Evolutionary conservation across 1,284 basidiomycete genomes (phyloP).

Genomic region (Retiboletus flavoniger): DNA sequence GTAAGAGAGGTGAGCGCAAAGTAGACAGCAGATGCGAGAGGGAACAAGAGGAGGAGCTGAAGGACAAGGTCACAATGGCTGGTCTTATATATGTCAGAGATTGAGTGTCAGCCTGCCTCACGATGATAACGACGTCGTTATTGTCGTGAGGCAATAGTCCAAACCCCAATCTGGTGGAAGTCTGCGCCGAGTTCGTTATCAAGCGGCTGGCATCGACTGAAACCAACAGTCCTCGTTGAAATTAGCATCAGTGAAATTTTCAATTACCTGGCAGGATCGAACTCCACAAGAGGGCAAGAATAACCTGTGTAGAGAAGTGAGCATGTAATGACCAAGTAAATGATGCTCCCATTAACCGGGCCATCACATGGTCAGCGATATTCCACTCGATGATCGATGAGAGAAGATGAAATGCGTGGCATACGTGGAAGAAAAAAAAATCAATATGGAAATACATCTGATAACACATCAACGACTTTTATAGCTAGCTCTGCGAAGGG

Average conservation of each 20-base stretch:
- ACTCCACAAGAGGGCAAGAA: background rate
- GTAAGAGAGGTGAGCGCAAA: background rate
- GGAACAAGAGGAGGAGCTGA: constrained; percentile 1
- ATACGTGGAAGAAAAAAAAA: constrained; percentile 5
- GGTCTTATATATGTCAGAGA: constrained; percentile 10
- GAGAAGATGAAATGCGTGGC: constrained; percentile 6
- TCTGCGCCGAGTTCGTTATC: background rate
- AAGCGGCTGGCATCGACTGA: background rate
- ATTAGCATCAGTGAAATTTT: background rate
- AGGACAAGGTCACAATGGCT: background rate
- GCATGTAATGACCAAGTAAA: background rate
- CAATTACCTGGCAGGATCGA: constrained; percentile 2
- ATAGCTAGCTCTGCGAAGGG: constrained; percentile 28
- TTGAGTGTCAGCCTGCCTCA: constrained; percentile 4
- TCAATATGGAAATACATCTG: constrained; percentile 16
- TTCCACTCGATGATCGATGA: constrained; percentile 6
- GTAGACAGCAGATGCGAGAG: background rate
- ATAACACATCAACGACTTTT: constrained; percentile 14
- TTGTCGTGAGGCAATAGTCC: background rate
- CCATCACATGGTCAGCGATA: background rate
- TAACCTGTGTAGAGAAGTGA: background rate
- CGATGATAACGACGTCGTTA: background rate
- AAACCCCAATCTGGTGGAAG: background rate
- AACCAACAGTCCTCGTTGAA: background rate
- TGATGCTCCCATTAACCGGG: background rate